These are phyloP conservation scores for Flaveria linearis DNA, from an alignment of 129 eudicot genomes.

Conservation along the genomic window DNA sequence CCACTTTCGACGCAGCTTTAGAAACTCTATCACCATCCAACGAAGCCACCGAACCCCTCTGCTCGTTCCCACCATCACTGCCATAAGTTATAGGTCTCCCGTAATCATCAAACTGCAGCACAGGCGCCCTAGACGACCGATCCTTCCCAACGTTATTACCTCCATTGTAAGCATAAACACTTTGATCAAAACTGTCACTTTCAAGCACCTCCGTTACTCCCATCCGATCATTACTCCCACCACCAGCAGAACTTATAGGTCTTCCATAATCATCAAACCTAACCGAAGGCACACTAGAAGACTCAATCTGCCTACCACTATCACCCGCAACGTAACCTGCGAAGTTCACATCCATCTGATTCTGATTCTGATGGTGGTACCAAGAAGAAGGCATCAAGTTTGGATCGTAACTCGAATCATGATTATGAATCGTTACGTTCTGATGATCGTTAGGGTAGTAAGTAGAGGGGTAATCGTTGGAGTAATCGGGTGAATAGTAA, in stretches of 20 bases:
- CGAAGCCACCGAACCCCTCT: constrained; percentile 27
- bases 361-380: constrained; percentile 16
- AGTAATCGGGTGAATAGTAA: constrained; percentile 37
- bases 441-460: constrained; percentile 38
- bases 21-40: constrained; percentile 36
- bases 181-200: constrained; percentile 30
- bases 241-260: constrained; percentile 26
- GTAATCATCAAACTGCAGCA: constrained; percentile 77
- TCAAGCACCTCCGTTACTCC: not conserved
- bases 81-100: constrained; percentile 65
- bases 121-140: constrained; percentile 16
- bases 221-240: not conserved
- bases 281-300: constrained; percentile 29
- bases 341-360: constrained; percentile 20
- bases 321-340: constrained; percentile 21
- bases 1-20: constrained; percentile 51
- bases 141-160: constrained; percentile 38
- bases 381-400: constrained; percentile 26
- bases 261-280: constrained; percentile 44
- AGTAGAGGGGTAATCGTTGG: constrained; percentile 25
- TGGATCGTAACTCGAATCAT: constrained; percentile 32
- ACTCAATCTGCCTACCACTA: constrained; percentile 21
- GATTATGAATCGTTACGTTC: constrained; percentile 21
- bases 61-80: constrained; percentile 34
- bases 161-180: constrained; percentile 56